Evolutionary conservation across 2,329 filamentous ascomycete species (phyloP), one percentile per base, ranked within the genome.

Genomic region (Myriangium duriaei): DNA sequence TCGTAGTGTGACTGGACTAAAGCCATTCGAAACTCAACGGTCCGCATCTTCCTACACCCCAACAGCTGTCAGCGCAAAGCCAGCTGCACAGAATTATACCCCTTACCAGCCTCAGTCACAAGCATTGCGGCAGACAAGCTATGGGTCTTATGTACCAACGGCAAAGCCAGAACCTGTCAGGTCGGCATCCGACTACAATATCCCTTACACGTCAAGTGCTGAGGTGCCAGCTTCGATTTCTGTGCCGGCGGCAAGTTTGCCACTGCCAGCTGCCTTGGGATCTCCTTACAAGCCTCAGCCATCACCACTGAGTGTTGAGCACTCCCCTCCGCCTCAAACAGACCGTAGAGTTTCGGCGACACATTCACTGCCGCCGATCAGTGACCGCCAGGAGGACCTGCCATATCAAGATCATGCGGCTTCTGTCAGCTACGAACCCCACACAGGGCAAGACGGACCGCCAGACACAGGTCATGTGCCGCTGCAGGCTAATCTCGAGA

Each of bases 1-100:
- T 31, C 35, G 37, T 30, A 40, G 29, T 16, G 19, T 37, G 29
- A 9, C 21, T 40, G 30, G 39, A 4, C 26, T 38, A 13, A 38
- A 36, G 11, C 37, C 41, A 12, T 41, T 40, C n/a, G 39, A 43
- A 26, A 35, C 37, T 11, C 41, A 43, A 28, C 34, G 44, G 29
- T 40, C 44, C 10, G 30, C 30, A 14, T 39, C 36, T 24, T 29
- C 28, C 9, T 39, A 39, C 13, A 19, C 29, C n/a, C 36, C 36
- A 5, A 16, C 30, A 10, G 12, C 31, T 32, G 42, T 24, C n/a
- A 41, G 34, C 13, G 13, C 32, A 2, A 41, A 42, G 26, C 37
- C 45, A 9, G 34, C 45, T 5, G 32, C 30, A 2, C 32, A 39
- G 17, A 13, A 15, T 3, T 39, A 39, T 18, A 16, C 29, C 10